A percentile compares a stretch with the other conserved stretches of the same genome.
phyloP scores from a whole-genome alignment of 106 monocot genomes.

The Allium cepa region DNA sequence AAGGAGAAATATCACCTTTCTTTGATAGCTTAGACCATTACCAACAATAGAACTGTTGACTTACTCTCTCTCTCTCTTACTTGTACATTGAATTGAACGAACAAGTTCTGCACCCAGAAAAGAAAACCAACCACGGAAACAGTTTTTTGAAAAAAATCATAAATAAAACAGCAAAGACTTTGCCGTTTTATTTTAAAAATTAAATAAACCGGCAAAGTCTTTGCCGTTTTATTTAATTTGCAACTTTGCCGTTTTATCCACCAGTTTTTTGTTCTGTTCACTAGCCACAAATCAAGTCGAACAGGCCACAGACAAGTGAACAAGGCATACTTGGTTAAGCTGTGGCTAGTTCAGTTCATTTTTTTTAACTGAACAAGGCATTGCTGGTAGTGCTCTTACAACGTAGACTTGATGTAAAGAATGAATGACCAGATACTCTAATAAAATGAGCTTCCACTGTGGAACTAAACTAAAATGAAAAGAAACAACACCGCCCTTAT shows the following conservation, averaged over 20 bases:
- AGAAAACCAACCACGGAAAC: neutral
- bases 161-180: neutral
- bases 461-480: neutral
- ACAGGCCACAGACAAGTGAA: no score
- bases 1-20: no score
- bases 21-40: no score
- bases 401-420: no score
- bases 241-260: neutral
- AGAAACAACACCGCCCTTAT: no score
- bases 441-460: neutral
- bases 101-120: neutral
- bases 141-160: neutral
- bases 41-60: neutral
- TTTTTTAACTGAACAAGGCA: no score
- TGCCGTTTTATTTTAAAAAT: neutral
- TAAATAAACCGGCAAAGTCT: neutral
- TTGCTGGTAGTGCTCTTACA: no score
- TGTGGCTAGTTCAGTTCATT: no score
- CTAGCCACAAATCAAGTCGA: no score
- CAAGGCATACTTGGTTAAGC: no score
- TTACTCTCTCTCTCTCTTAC: neutral
- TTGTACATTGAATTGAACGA: neutral
- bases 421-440: no score
- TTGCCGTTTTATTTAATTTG: neutral
- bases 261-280: neutral